Conservation (phyloP, 345 rosid species). For the Limnanthes douglasii region DNA sequence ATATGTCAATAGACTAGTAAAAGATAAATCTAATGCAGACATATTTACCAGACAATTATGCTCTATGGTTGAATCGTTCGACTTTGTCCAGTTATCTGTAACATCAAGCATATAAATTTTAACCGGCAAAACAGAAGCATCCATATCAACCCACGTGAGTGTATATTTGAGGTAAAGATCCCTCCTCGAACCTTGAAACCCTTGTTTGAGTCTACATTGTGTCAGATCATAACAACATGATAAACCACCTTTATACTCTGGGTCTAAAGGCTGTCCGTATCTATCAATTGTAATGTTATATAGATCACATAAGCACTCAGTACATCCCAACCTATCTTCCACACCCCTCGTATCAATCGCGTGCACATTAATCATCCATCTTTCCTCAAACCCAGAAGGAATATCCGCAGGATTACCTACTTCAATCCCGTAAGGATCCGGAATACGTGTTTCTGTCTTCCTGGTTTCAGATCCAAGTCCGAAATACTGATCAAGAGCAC, state of each 20-base stretch:
- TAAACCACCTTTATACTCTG: conserved; percentile 59
- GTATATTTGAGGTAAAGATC: conserved; percentile 49
- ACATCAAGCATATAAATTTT: conserved; percentile 59
- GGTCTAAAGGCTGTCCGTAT: conserved; percentile 27
- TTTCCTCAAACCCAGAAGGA: conserved; percentile 56
- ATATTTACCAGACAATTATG: conserved; percentile 49
- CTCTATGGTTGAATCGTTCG: conserved; percentile 21
- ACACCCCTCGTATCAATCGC: conserved; percentile 84
- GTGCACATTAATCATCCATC: conserved; percentile 68
- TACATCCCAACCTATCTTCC: conserved; percentile 59
- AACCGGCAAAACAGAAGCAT: conserved; percentile 38
- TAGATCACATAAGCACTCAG: conserved; percentile 58
- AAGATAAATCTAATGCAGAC: conserved; percentile 10
- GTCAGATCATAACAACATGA: conserved; percentile 51
- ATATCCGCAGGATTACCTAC: conserved; percentile 43
- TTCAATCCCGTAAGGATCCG: conserved; percentile 82
- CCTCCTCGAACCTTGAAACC: conserved; percentile 31
- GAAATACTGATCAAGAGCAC: conserved; percentile 28
- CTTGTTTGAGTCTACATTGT: conserved; percentile 39
- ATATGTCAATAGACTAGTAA: no score
- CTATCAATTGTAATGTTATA: conserved; percentile 53
- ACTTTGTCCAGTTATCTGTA: conserved; percentile 44
- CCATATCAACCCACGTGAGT: conserved; percentile 64
- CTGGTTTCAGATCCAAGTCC: conserved; percentile 90
- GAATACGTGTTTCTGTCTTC: conserved; percentile 38